Base-by-base conservation (phyloP, 2,329 filamentous ascomycete species). In the Xylariaceae sp. region DNA sequence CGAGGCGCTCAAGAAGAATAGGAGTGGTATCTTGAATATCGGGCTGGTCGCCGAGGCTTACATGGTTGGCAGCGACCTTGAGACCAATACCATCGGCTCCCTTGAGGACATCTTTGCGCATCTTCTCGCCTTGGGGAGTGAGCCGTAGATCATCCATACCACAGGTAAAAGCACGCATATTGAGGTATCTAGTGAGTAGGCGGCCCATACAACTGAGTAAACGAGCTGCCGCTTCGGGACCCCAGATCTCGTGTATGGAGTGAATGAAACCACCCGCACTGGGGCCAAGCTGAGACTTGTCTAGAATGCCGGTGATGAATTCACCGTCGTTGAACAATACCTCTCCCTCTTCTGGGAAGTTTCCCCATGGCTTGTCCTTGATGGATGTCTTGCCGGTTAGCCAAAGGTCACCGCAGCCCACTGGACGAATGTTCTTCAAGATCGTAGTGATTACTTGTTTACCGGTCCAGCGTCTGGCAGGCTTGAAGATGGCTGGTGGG, bases 401-500 rank as follows among this genome's bases (percentile, higher is more conserved):
- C 63, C 85, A 92, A 31, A 97, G 75, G 28, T 89, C 87, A 51
- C 87, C 84, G 61, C 88, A 89, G 57, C 86, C 83, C 11, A 79
- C 71, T 0, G 94, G 94, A 57, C 84, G 88, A 61, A 97, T 92
- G 66, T 99, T 99, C 71, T 90, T 91, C 50, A 99, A 73, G 7
- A 99, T 88, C 0, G 91, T 96, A 3, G 90, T 93, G 56, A 99
- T 88, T 44, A 99, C 80, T 67, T 99, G 94, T 73, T 99, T 99
- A 58, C 94, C 94, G 2, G 92, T 97, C 94, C 94, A 99, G 48
- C 91, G 75, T 31, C 83, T 80, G 39, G 80, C 80, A 0, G 94
- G 94, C 68, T 92, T 95, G 61, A 92, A 76, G 40, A 97, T 78
- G 2, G 91, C 86, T 3, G 94, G 94, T 10, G 86, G 79, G 0